Conservation (phyloP, 805 yeast genomes). For the Kazachstania kunashirensis region DNA sequence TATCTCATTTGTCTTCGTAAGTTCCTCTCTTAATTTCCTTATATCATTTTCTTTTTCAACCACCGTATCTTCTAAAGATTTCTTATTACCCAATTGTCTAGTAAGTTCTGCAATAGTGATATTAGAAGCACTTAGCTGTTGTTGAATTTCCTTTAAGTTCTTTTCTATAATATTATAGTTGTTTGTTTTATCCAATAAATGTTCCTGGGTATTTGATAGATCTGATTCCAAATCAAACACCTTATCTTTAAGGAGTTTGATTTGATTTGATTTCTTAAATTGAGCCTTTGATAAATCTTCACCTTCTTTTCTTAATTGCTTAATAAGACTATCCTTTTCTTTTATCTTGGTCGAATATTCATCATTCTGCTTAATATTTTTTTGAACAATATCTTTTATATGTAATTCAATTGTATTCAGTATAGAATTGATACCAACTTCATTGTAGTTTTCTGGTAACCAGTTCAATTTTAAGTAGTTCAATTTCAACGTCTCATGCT, state of each 20-base stretch:
- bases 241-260: constrained; percentile 41
- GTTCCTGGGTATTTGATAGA: background rate
- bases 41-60: background rate
- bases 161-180: constrained; percentile 12
- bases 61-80: constrained; percentile 4
- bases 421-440: background rate
- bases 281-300: constrained; percentile 63
- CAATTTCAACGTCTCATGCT: background rate
- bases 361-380: constrained; percentile 8
- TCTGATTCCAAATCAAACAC: constrained; percentile 2
- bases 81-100: background rate
- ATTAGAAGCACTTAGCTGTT: constrained; percentile 5
- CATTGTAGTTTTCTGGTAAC: background rate
- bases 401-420: constrained; percentile 6
- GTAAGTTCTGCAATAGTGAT: background rate
- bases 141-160: constrained; percentile 11
- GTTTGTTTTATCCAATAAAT: constrained; percentile 7
- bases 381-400: constrained; percentile 2
- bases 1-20: constrained; percentile 7
- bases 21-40: constrained; percentile 11
- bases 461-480: background rate
- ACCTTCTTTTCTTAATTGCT: constrained; percentile 66
- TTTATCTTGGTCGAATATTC: constrained; percentile 17
- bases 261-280: constrained; percentile 51
- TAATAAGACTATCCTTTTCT: constrained; percentile 47